These are phyloP conservation scores for Lolium rigidum DNA, from an alignment of 176 grass and related monocot genomes.

Conservation along the genomic window DNA sequence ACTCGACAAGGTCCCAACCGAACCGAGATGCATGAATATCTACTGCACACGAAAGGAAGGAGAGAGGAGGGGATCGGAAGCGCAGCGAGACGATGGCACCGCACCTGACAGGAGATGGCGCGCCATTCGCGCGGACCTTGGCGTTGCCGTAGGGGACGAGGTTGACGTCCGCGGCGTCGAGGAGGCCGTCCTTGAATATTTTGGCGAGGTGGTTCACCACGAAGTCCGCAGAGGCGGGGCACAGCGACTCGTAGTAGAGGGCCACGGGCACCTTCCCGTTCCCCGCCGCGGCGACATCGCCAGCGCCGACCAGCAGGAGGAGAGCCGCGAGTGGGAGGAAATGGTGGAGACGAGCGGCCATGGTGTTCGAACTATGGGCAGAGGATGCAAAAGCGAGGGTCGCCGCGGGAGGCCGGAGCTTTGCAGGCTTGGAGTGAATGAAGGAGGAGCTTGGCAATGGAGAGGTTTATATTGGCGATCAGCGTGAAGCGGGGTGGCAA, in stretches of 20 bases:
- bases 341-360: background rate
- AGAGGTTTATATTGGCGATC: background rate
- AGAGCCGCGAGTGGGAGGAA: background rate
- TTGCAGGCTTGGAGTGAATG: background rate
- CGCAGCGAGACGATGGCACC: too few relatives aligned
- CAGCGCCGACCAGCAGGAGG: slow-evolving; percentile 12
- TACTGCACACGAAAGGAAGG: background rate
- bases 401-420: background rate
- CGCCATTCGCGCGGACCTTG: slow-evolving; percentile 3
- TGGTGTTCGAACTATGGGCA: slow-evolving; percentile 11
- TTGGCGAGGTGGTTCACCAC: slow-evolving; percentile 50
- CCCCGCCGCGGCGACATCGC: background rate
- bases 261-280: slow-evolving; percentile 43
- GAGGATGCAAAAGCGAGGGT: background rate
- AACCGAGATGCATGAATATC: background rate
- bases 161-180: slow-evolving; percentile 28
- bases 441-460: background rate
- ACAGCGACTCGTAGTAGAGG: slow-evolving; percentile 67
- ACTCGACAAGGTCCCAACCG: too few relatives aligned
- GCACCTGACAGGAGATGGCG: slow-evolving; percentile 56
- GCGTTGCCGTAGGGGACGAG: slow-evolving; percentile 68
- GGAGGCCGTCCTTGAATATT: slow-evolving; percentile 51
- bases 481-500: background rate
- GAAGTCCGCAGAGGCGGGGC: slow-evolving; percentile 54
- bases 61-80: background rate